Evolutionary conservation across 2,329 filamentous ascomycete species (phyloP), one percentile per base, ranked within the genome.

Genomic region (Malbranchea cinnamomea): DNA sequence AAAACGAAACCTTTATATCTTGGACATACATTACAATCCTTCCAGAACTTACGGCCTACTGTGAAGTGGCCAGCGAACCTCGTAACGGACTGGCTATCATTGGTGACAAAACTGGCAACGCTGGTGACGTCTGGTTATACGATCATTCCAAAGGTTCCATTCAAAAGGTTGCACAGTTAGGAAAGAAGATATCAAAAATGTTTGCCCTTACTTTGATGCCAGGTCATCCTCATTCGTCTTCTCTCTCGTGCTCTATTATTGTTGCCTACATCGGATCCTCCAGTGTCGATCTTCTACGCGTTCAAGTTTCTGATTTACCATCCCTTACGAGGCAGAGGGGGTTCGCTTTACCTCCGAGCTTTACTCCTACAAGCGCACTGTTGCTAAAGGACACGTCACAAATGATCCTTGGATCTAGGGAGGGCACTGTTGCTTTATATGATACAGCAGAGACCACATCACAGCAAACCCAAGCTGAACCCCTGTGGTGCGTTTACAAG

Each of bases 281-380:
- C 4, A 16, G 11, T 19, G 26, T 31, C 12, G 20, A 32, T 28
- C 24, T 37, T 11, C 33, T 38, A 15, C 28, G 34, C 5, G 16
- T 38, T n/a, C 13, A 15, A 4, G 6, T 25, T 23, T 15, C 13
- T 18, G 25, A 27, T 18, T 31, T 20, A n/a, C 28, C 30, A 4
- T 22, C 19, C n/a, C 5, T 23, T 21, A 19, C 31, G 16, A 28
- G 14, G 6, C 87, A 54, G 82, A 91, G 52, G 82, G 75, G 37
- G 6, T 33, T 56, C 34, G 27, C 36, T 44, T 18, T 60, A 4
- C 59, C 63, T 4, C 40, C 55, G 2, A 56, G 53, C 4, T 69
- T 71, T 31, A 46, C 60, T 2, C 57, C 72, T 9, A 68, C 68
- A 11, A 66, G 63, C 37, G 64, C 65, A 32, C 47, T 48, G 11